These are phyloP conservation scores for Penicillium carneum DNA, from an alignment of 2,329 filamentous ascomycete genomes.

Conservation along the genomic window DNA sequence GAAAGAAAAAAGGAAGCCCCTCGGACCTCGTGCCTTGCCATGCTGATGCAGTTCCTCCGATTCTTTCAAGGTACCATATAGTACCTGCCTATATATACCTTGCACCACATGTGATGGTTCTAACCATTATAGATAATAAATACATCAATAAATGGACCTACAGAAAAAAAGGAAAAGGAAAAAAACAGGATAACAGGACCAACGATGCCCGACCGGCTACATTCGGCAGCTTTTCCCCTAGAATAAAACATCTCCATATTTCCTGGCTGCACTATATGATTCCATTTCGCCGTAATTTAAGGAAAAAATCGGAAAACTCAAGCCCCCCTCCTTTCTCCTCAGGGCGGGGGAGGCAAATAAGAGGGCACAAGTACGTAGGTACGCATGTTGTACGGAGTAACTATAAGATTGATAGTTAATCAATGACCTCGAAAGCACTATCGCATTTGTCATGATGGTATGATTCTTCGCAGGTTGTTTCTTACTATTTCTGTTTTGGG, in stretches of 20 bases:
- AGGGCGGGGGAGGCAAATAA: conserved; percentile 17
- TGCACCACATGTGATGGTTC: background rate
- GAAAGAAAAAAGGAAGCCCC: background rate
- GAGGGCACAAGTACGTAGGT: background rate
- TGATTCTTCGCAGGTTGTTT: background rate
- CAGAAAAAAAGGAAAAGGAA: background rate
- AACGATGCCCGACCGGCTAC: conserved; percentile 20
- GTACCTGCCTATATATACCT: background rate
- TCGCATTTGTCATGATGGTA: background rate
- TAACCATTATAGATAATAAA: background rate
- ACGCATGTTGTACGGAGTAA: background rate
- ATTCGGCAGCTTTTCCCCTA: conserved; percentile 12
- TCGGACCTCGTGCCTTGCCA: conserved; percentile 13
- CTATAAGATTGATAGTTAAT: background rate
- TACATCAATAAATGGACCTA: background rate
- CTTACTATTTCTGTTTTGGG: background rate
- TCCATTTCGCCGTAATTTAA: background rate
- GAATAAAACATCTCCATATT: conserved; percentile 4
- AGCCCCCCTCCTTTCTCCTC: background rate
- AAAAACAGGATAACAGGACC: background rate
- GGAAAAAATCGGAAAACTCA: background rate
- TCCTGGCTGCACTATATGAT: conserved; percentile 2
- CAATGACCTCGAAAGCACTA: too few relatives aligned
- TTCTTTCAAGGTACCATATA: background rate
- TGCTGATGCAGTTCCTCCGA: conserved; percentile 2